Conservation (phyloP, 306 rosid species). For the Malus orientalis region DNA sequence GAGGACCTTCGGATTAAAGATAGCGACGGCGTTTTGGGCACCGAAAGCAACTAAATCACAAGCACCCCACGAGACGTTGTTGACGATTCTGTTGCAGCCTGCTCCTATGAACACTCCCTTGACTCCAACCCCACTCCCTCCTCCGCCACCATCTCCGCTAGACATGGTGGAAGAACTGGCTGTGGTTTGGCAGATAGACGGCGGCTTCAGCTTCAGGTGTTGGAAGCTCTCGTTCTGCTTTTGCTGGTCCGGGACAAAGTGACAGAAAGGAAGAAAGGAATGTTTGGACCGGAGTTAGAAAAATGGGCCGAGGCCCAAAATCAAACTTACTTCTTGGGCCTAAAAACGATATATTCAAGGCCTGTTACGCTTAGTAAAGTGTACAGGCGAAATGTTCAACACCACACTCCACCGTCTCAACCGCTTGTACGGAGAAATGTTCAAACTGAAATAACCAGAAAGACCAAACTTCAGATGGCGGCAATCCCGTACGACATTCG, state of each 20-base stretch:
- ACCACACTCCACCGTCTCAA: not conserved
- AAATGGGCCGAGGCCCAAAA: not conserved
- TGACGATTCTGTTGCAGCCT: conserved; percentile 84
- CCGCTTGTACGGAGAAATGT: not conserved
- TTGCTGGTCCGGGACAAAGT: not conserved
- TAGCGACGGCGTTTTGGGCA: conserved; percentile 81
- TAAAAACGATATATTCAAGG: not conserved
- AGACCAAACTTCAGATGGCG: conserved; percentile 26
- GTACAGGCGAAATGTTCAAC: not conserved
- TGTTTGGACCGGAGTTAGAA: not conserved
- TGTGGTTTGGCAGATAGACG: not conserved
- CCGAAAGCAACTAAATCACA: conserved; percentile 80
- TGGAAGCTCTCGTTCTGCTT: not conserved
- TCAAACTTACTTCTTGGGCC: not conserved
- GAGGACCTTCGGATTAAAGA: conserved; percentile 73
- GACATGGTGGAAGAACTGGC: not conserved
- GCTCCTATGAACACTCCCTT: conserved; percentile 74
- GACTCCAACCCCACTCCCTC: conserved; percentile 28
- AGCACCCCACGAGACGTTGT: conserved; percentile 92
- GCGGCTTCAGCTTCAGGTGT: not conserved
- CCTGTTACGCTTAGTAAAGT: not conserved
- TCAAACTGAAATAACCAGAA: not conserved
- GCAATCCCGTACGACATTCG: conserved; percentile 53
- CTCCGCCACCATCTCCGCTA: not conserved
- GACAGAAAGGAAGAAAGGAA: not conserved